These are phyloP conservation scores for Fomitopsis serialis DNA, from an alignment of 768 basidiomycete species.

Conservation along the genomic window DNA sequence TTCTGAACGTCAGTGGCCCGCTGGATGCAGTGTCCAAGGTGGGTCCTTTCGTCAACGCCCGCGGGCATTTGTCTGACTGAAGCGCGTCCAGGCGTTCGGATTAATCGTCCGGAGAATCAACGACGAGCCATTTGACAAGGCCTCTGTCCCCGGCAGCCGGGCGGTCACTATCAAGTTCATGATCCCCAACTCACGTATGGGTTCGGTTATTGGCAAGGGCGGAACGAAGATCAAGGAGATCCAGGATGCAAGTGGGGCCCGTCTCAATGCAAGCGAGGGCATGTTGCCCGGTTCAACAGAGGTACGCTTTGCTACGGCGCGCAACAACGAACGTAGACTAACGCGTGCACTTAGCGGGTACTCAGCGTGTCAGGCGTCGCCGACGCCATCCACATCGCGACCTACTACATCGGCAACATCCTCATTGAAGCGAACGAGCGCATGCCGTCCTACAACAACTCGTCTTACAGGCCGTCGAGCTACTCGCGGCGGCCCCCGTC, in stretches of 20 bases:
- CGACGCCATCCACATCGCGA: slow-evolving; percentile 98
- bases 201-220: slow-evolving; percentile 96
- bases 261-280: slow-evolving; percentile 94
- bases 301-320: slow-evolving; percentile 41
- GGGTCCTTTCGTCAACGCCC: slow-evolving; percentile 16
- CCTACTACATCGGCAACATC: slow-evolving; percentile 98
- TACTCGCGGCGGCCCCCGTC: slow-evolving; percentile 41
- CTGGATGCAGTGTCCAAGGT: slow-evolving; percentile 99
- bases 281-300: slow-evolving; percentile 99
- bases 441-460: slow-evolving; percentile 58
- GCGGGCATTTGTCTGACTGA: background rate
- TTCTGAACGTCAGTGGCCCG: slow-evolving; percentile 92
- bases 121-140: slow-evolving; percentile 97
- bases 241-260: slow-evolving; percentile 95
- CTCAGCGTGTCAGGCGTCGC: slow-evolving; percentile 97
- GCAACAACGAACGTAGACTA: slow-evolving; percentile 3
- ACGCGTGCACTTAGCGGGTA: slow-evolving; percentile 62
- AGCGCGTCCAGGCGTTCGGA: slow-evolving; percentile 76
- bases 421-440: slow-evolving; percentile 90
- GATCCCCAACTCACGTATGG: slow-evolving; percentile 99
- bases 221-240: slow-evolving; percentile 99
- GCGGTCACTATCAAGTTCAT: slow-evolving; percentile 99
- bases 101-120: slow-evolving; percentile 98
- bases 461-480: slow-evolving; percentile 56
- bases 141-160: slow-evolving; percentile 95